A percentile compares a stretch with the other conserved stretches of the same genome.
Evolutionary conservation across 305 asterid species (phyloP).

Genomic region (Solanum hybrid): DNA sequence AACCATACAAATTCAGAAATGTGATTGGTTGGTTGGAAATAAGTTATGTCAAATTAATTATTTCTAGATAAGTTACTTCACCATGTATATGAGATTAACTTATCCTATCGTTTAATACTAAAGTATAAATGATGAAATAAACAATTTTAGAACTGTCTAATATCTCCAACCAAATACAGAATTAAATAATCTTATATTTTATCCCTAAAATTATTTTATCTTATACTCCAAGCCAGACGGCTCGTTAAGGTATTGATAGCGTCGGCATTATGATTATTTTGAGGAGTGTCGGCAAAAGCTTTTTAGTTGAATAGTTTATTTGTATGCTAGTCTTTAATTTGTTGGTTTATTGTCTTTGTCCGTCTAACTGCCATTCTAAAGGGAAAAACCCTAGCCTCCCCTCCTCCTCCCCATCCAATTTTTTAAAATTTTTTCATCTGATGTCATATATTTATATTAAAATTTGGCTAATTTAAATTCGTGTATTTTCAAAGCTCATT

Average conservation of each 20-base stretch:
- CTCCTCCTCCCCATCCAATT: background rate
- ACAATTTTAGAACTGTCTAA: too few species aligned
- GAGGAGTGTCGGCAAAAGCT: background rate
- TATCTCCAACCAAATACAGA: too few species aligned
- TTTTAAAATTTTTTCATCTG: fast-evolving
- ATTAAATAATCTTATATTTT: too few species aligned
- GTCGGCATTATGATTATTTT: background rate
- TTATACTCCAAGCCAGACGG: too few species aligned
- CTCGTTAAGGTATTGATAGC: background rate
- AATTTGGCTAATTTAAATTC: background rate
- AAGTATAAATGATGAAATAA: too few species aligned
- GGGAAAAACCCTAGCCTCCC: background rate
- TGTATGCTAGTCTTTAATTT: background rate
- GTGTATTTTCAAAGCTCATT: too few species aligned
- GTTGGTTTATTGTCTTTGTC: background rate
- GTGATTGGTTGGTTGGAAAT: too few species aligned
- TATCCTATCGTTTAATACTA: background rate
- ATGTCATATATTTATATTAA: background rate
- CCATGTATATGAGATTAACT: too few species aligned
- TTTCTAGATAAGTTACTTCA: too few species aligned
- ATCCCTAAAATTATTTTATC: too few species aligned
- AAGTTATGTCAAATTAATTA: too few species aligned
- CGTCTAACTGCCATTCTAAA: background rate
- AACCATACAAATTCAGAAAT: background rate
- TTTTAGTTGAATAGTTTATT: background rate